Conservation (phyloP, 1,139 yeast species). For the Candida gigantensis region DNA sequence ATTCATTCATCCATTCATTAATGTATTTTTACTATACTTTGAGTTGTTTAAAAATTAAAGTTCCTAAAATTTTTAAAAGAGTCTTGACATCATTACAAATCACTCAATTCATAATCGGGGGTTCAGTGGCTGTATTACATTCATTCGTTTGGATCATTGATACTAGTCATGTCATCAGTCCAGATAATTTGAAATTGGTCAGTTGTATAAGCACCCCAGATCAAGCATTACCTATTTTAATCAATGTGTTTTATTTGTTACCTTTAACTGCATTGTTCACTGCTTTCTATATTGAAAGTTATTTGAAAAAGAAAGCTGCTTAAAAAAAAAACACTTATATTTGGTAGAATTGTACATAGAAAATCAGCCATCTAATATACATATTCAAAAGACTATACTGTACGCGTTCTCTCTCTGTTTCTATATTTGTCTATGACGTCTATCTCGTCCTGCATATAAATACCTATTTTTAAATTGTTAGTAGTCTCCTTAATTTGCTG, state of each 20-base stretch:
- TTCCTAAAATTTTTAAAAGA: conserved; percentile 61
- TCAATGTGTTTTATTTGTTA: conserved; percentile 66
- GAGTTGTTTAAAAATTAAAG: conserved; percentile 59
- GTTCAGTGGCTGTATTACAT: conserved; percentile 65
- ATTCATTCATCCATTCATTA: conserved; percentile 73
- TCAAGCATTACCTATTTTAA: conserved; percentile 61
- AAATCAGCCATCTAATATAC: no score
- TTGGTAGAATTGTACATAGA: no score
- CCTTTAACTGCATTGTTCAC: conserved; percentile 73
- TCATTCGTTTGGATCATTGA: conserved; percentile 63
- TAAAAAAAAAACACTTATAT: conserved; percentile 1
- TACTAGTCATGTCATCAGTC: conserved; percentile 27
- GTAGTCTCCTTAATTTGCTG: no score
- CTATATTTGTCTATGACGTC: no score
- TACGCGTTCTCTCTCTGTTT: no score
- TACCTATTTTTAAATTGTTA: no score
- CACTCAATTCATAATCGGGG: conserved; percentile 70
- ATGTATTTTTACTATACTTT: conserved; percentile 76
- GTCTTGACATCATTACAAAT: conserved; percentile 69
- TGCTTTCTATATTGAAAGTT: conserved; percentile 69
- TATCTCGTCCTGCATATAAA: no score
- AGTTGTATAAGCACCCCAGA: conserved; percentile 62
- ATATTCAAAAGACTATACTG: no score
- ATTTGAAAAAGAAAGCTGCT: conserved; percentile 31
- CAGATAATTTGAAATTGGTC: conserved; percentile 27